phyloP scores from a whole-genome alignment of 768 basidiomycete genomes.

The Lactifluus echinatus region DNA sequence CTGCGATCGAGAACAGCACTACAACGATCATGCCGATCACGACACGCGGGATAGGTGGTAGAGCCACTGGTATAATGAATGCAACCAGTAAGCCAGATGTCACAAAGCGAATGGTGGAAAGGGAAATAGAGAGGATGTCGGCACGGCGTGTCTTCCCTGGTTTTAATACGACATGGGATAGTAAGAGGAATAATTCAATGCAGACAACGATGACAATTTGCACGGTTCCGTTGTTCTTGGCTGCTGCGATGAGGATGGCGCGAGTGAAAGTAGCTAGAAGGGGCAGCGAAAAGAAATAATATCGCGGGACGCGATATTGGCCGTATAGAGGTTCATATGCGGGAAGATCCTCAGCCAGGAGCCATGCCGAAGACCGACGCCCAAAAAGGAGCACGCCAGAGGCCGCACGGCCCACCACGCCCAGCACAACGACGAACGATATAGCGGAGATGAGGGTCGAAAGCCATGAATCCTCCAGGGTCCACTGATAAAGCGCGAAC shows the following conservation, averaged over 20 bases:
- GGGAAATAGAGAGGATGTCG: constrained; percentile 58
- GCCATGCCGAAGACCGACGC: constrained; percentile 31
- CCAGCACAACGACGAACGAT: constrained; percentile 44
- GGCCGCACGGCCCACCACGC: constrained; percentile 41
- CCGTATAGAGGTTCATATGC: constrained; percentile 54
- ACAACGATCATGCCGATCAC: constrained; percentile 70
- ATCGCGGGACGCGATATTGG: constrained; percentile 56
- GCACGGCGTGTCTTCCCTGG: constrained; percentile 63
- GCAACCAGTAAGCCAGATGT: constrained; percentile 67
- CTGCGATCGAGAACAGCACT: constrained; percentile 61
- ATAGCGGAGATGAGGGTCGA: constrained; percentile 73
- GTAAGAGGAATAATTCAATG: constrained; percentile 54
- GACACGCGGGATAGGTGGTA: constrained; percentile 71
- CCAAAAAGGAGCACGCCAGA: constrained; percentile 43
- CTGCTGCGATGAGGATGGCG: constrained; percentile 65
- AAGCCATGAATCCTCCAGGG: constrained; percentile 80
- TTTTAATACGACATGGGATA: constrained; percentile 42
- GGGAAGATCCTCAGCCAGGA: constrained; percentile 34
- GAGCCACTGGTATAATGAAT: constrained; percentile 56
- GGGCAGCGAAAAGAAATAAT: constrained; percentile 55
- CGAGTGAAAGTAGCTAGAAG: constrained; percentile 54
- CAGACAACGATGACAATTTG: constrained; percentile 63
- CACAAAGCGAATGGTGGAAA: constrained; percentile 59
- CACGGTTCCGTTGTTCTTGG: constrained; percentile 47
- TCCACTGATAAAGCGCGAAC: constrained; percentile 88